phyloP scores from a whole-genome alignment of 306 rosid species.

The Pterocarpus santalinus region DNA sequence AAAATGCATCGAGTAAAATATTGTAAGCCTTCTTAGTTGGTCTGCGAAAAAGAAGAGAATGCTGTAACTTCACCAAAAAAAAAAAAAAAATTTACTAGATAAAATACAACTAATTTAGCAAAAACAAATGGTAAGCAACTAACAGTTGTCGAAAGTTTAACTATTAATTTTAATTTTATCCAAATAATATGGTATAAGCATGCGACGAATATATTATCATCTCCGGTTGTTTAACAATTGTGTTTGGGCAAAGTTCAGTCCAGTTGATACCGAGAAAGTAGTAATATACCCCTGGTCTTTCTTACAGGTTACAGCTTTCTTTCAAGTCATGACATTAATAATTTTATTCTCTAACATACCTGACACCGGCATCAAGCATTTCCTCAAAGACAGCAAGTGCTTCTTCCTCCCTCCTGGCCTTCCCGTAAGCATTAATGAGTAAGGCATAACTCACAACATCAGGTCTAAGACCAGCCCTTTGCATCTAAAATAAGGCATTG shows the following conservation, averaged over 20 bases:
- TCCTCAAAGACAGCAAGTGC: constrained; percentile 98
- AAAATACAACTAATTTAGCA: constrained; percentile 12
- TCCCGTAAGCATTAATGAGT: constrained; percentile 90
- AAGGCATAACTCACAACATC: constrained; percentile 93
- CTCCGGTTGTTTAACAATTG: too few relatives aligned
- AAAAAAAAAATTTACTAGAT: not conserved
- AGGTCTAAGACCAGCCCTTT: constrained; percentile 90
- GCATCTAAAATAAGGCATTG: constrained; percentile 80
- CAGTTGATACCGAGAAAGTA: not conserved
- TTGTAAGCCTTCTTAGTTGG: constrained; percentile 95
- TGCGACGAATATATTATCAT: too few relatives aligned
- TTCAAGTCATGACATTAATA: not conserved
- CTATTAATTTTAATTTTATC: not conserved
- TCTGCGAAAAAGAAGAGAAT: constrained; percentile 57
- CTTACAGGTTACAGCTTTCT: constrained; percentile 21
- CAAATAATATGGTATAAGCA: not conserved
- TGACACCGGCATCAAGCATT: constrained; percentile 97
- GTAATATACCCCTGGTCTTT: not conserved
- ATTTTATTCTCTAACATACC: constrained; percentile 57
- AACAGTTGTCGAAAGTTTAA: not conserved
- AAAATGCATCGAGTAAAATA: constrained; percentile 90
- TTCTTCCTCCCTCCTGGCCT: constrained; percentile 97
- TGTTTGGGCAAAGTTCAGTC: not conserved
- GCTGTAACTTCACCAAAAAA: not conserved
- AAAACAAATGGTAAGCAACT: constrained; percentile 6